Conservation (phyloP, 345 rosid species). For the Gossypium stocksii region DNA sequence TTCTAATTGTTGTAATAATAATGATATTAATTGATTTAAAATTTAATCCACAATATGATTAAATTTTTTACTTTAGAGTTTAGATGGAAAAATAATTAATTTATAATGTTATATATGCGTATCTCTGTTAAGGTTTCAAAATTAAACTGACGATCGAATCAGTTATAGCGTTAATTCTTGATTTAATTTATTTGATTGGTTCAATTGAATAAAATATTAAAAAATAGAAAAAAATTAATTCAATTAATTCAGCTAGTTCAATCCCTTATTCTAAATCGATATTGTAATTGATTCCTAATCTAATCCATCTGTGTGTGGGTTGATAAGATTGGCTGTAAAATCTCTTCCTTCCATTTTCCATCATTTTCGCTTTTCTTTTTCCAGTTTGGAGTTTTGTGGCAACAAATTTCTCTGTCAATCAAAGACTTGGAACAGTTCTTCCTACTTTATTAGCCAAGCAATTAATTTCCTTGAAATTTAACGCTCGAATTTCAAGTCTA, state of each 20-base stretch:
- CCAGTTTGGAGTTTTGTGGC: conserved; percentile 19
- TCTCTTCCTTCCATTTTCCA: conserved; percentile 1
- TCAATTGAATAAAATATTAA: no score
- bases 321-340: conserved; percentile 7
- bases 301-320: neutral
- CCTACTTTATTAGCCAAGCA: no score
- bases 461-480: neutral
- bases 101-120: neutral
- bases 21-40: no score
- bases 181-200: no score
- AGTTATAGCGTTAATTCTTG: accelerated
- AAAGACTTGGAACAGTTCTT: neutral
- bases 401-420: neutral
- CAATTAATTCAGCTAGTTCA: no score
- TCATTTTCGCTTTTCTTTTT: neutral
- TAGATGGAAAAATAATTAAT: neutral
- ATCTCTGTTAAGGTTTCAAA: no score
- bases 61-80: neutral
- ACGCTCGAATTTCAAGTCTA: neutral
- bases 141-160: accelerated
- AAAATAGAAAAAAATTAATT: no score
- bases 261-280: no score
- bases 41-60: neutral
- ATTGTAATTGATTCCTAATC: no score
- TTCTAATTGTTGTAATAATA: no score